Base-by-base conservation (phyloP, 202 grass and related monocot species). In the Musa balbisiana region DNA sequence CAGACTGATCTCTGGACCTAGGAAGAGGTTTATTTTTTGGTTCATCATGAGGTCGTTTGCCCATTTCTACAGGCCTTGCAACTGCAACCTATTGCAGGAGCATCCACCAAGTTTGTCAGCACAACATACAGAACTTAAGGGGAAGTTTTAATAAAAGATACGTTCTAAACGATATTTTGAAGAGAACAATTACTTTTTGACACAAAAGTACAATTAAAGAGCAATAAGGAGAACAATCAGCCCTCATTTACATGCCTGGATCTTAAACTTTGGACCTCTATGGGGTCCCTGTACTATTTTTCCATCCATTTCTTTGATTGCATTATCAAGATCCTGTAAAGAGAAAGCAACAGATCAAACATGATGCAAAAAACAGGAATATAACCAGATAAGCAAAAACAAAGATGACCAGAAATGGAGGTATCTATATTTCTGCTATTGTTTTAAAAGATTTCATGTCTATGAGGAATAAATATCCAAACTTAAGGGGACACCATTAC, bases 261-360 rank as follows among this genome's bases (percentile, higher is more conserved):
- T 87, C 80, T 43, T 89, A 49, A 89, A 92, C 80, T 71, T 23
- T 62, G 89, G 83, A 56, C 92, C 92, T 87, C 64, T 80, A 65
- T 84, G 55, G 73, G 92, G 89, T 74, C 89, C 89, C 51, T 74
- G 23, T 66, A 96, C 84, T 43, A 54, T 89, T 89, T 87, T 84
- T 49, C 89, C 89, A 88, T 96, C 83, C 87, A 96, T 87, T 89
- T 88, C 89, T 79, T 84, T 85, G 71, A 96, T 92, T 59, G 85
- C 92, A 68, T 82, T 64, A 53, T 96, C 89, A 43, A 92, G 83
- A 5, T 81, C 89, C 92, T 96, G 76, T 73, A 24, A 80, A 21
- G 13, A 84, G 60, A 80, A 81, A 75, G 27, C 76, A 55, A 62
- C 2, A 71, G 20, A 60, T 49, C 12, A 63, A 63, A 43, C 22